Conservation (phyloP, 805 yeast species). For the Metschnikowia vanudenii region DNA sequence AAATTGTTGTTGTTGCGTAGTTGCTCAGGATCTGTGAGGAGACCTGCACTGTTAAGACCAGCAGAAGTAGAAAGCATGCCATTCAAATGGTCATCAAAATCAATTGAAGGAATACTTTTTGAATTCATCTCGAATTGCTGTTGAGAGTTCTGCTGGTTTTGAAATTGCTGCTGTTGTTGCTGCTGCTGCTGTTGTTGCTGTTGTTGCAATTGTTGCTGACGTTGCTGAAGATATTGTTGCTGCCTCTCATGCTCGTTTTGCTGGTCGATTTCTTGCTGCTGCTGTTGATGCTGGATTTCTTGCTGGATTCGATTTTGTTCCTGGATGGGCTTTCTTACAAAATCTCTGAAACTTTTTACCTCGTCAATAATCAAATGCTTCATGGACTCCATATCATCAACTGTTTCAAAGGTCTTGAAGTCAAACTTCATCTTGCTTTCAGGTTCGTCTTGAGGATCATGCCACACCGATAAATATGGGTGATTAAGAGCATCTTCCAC, state of each 20-base stretch:
- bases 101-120: conserved; percentile 1
- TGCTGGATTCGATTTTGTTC: conserved; percentile 46
- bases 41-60: conserved; percentile 22
- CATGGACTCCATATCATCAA: conserved; percentile 72
- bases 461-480: conserved; percentile 88
- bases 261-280: conserved; percentile 19
- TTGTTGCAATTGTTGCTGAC: conserved; percentile 6
- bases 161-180: conserved; percentile 5
- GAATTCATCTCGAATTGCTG: conserved; percentile 6
- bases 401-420: conserved; percentile 76
- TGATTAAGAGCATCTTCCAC: conserved; percentile 88
- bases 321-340: conserved; percentile 73
- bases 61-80: conserved; percentile 16
- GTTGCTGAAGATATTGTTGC: conserved; percentile 14
- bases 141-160: conserved; percentile 1
- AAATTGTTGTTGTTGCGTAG: conserved; percentile 22
- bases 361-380: conserved; percentile 76
- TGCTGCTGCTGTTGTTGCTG: conserved; percentile 12
- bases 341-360: conserved; percentile 72
- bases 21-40: conserved; percentile 24
- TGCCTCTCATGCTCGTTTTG: conserved; percentile 19
- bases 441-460: conserved; percentile 71
- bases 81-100: conserved; percentile 10
- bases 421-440: conserved; percentile 79
- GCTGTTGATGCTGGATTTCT: conserved; percentile 28